Conservation (phyloP, 176 grass and related monocot species). For the Raddia distichophylla region DNA sequence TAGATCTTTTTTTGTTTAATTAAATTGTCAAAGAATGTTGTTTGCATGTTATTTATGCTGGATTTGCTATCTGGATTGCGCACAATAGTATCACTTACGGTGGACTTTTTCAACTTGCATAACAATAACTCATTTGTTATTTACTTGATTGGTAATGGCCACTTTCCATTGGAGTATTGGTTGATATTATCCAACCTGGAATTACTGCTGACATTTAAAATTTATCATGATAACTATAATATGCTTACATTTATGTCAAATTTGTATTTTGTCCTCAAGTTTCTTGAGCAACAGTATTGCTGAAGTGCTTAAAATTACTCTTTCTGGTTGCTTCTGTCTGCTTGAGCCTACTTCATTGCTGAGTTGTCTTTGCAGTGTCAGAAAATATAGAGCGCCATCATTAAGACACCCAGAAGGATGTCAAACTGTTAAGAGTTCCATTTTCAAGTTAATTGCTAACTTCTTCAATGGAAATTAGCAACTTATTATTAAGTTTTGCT, state of each 20-base stretch:
- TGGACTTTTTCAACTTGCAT: conserved; percentile 1
- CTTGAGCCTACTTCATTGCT: background rate
- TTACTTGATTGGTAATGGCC: background rate
- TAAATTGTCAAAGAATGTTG: background rate
- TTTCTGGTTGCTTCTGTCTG: conserved; percentile 9
- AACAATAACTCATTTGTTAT: background rate
- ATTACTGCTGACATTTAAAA: background rate
- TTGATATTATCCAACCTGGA: conserved; percentile 20
- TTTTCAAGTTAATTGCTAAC: background rate
- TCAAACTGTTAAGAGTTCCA: background rate
- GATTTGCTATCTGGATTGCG: conserved; percentile 32
- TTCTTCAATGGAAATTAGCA: conserved; percentile 11
- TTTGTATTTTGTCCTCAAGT: background rate
- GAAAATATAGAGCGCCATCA: background rate
- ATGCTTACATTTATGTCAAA: background rate
- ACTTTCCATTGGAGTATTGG: background rate
- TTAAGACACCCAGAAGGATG: background rate
- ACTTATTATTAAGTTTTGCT: background rate
- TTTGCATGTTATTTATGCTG: background rate
- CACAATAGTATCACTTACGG: background rate
- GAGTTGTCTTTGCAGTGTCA: background rate
- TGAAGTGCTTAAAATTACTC: conserved; percentile 11
- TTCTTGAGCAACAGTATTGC: conserved; percentile 15
- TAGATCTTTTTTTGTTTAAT: background rate
- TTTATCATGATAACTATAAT: conserved; percentile 2